Percentiles rank a stretch among this genome's conserved stretches.
Conservation (phyloP, 148 eudicot genomes). For the Fagopyrum homotropicum region DNA sequence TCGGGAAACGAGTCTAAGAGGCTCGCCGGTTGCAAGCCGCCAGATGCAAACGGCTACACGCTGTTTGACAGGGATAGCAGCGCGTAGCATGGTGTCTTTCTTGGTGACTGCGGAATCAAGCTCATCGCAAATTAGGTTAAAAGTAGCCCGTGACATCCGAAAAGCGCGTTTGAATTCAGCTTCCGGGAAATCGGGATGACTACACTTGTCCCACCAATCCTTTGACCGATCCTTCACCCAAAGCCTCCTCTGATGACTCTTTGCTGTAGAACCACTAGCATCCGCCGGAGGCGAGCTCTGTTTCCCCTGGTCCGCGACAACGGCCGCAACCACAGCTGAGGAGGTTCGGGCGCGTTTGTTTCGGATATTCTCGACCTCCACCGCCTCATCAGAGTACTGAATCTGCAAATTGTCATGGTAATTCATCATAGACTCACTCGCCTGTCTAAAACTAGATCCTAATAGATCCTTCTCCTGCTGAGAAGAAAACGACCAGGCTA, state of each 20-base stretch:
- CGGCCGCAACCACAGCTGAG: not conserved
- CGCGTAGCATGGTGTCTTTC: slow-evolving; percentile 58
- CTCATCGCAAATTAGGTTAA: slow-evolving; percentile 49
- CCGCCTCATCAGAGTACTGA: not conserved
- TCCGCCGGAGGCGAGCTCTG: not conserved
- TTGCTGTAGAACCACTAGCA: not conserved
- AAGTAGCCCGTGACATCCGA: slow-evolving; percentile 59
- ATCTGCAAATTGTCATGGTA: not conserved
- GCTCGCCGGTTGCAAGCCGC: slow-evolving; percentile 75
- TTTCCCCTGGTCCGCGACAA: too few species aligned
- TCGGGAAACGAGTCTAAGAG: slow-evolving; percentile 59
- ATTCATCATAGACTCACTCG: not conserved
- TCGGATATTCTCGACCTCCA: not conserved
- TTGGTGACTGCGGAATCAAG: slow-evolving; percentile 47
- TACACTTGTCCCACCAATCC: slow-evolving; percentile 76
- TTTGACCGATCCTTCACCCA: slow-evolving; percentile 76
- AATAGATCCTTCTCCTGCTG: slow-evolving; percentile 8
- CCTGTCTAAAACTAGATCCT: not conserved
- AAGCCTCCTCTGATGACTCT: slow-evolving; percentile 31
- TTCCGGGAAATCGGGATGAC: slow-evolving; percentile 48
- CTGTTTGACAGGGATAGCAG: slow-evolving; percentile 67
- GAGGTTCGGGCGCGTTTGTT: not conserved
- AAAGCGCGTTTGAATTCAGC: slow-evolving; percentile 51
- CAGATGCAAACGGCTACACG: slow-evolving; percentile 78
- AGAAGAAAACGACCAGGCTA: not conserved